A percentile compares a stretch with the other conserved stretches of the same genome.
Conservation (phyloP, 2,329 filamentous ascomycete species). For the Colletotrichum lupini region DNA sequence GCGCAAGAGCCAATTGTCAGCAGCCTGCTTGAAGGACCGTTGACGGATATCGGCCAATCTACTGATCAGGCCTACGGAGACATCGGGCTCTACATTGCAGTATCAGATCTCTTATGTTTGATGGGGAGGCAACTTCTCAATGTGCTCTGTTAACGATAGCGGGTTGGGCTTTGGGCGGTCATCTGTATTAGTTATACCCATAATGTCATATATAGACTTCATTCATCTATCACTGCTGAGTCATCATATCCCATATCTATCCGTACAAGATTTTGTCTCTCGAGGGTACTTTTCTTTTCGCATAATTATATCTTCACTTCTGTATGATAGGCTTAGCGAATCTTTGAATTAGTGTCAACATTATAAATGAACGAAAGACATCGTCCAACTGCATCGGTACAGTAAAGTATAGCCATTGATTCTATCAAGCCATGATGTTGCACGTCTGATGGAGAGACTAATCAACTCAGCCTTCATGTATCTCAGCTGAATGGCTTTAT, state of each 20-base stretch:
- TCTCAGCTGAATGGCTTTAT: too few relatives aligned
- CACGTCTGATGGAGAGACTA: too few relatives aligned
- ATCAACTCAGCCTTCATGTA: too few relatives aligned
- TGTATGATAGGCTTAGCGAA: too few relatives aligned
- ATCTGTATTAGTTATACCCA: conserved; percentile 26
- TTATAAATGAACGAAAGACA: too few relatives aligned
- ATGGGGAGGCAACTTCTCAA: too few relatives aligned
- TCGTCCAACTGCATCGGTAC: too few relatives aligned
- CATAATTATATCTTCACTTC: too few relatives aligned
- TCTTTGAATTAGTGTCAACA: too few relatives aligned
- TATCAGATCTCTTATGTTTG: not conserved
- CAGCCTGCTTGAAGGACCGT: not conserved
- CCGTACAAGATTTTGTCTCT: not conserved
- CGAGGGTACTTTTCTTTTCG: not conserved
- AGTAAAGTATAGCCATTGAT: too few relatives aligned
- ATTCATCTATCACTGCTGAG: not conserved
- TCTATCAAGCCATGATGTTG: too few relatives aligned
- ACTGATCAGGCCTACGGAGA: not conserved
- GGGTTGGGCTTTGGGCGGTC: not conserved
- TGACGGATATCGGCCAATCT: not conserved
- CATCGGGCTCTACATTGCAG: not conserved
- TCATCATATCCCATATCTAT: not conserved
- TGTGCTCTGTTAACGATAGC: not conserved
- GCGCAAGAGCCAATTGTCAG: not conserved
- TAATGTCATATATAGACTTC: not conserved